phyloP scores from a whole-genome alignment of 768 basidiomycete genomes.

The Pleurotus ostreatus region DNA sequence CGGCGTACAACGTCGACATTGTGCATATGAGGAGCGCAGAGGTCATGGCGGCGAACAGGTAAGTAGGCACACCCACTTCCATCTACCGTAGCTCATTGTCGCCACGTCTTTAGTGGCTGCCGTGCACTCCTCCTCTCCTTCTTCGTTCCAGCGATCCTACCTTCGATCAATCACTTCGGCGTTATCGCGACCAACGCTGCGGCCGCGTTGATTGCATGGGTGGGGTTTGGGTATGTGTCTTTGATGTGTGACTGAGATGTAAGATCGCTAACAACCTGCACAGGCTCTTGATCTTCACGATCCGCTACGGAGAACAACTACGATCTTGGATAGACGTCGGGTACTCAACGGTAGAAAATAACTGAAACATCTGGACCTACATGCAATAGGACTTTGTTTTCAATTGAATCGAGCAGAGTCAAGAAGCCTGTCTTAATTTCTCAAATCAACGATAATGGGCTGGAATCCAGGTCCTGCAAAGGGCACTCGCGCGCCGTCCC shows the following conservation, averaged over 20 bases:
- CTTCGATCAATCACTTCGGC: conserved; percentile 42
- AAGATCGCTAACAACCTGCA: background rate
- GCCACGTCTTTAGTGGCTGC: conserved; percentile 19
- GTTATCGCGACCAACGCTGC: conserved; percentile 36
- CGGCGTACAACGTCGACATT: conserved; percentile 46
- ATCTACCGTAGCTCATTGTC: background rate
- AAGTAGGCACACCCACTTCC: conserved; percentile 8
- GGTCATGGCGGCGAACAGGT: conserved; percentile 39
- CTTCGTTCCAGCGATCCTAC: conserved; percentile 33
- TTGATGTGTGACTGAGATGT: too few species aligned
- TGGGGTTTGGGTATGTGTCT: conserved; percentile 38
- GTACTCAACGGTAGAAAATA: conserved; percentile 26
- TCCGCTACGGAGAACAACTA: conserved; percentile 43
- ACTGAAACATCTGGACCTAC: background rate
- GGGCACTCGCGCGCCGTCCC: conserved; percentile 18
- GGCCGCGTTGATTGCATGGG: conserved; percentile 33
- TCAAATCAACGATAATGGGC: conserved; percentile 40
- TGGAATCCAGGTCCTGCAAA: conserved; percentile 40
- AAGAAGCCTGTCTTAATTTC: conserved; percentile 18
- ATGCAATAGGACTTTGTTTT: background rate
- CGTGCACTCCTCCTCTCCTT: conserved; percentile 30
- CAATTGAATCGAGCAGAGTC: background rate
- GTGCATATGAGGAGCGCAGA: conserved; percentile 47
- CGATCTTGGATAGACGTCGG: conserved; percentile 43
- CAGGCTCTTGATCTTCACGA: conserved; percentile 43